Evolutionary conservation across 441 rosid genomes (phyloP).

Genomic region (Eruca vesicaria): DNA sequence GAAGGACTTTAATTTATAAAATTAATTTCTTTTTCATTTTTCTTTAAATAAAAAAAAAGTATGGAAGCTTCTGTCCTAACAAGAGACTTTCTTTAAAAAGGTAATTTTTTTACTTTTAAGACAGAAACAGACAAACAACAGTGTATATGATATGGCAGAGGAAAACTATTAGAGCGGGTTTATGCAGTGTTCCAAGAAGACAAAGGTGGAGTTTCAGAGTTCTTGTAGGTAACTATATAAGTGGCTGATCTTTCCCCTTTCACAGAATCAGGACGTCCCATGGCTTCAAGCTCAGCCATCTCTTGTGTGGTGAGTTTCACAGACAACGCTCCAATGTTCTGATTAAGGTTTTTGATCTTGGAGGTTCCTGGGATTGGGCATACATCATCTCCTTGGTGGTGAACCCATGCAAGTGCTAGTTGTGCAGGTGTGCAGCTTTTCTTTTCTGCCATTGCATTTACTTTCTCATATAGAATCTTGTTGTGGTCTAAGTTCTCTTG

Average conservation of each 20-base stretch:
- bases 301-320: background rate
- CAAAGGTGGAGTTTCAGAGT: slow-evolving; percentile 10
- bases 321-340: background rate
- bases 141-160: background rate
- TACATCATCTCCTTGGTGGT: background rate
- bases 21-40: background rate
- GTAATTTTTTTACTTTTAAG: background rate
- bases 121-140: slow-evolving; percentile 6
- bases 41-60: too few species aligned
- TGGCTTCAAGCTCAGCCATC: slow-evolving; percentile 7
- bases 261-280: background rate
- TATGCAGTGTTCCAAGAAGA: slow-evolving; percentile 5
- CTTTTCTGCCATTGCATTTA: background rate
- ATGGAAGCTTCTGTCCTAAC: background rate
- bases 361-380: background rate
- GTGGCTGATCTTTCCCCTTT: slow-evolving; percentile 2
- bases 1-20: background rate
- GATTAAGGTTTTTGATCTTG: background rate
- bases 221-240: background rate
- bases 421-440: background rate
- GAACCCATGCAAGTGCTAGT: background rate
- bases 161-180: background rate
- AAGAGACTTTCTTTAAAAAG: background rate
- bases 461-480: background rate
- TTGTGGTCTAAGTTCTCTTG: background rate